Conservation (phyloP, 352 stramenopile species). For the Phytophthora macrochlamydospora region DNA sequence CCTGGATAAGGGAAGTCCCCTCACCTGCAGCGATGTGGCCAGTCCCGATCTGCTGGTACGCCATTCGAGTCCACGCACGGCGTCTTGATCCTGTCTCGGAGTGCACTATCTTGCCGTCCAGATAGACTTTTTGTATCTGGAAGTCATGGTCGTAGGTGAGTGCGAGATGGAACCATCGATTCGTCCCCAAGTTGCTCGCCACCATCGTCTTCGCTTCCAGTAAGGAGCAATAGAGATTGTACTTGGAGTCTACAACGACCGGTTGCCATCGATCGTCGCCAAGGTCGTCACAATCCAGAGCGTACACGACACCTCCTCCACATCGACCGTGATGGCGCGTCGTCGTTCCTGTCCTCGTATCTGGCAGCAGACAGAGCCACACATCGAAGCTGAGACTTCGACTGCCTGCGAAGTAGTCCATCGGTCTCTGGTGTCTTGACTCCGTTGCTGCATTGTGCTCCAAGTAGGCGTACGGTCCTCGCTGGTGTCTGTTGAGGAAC, state of each 20-base stretch:
- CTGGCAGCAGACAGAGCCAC: slow-evolving; percentile 37
- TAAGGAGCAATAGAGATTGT: slow-evolving; percentile 38
- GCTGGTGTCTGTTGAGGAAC: slow-evolving; percentile 7
- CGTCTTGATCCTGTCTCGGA: slow-evolving; percentile 2
- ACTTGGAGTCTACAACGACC: slow-evolving; percentile 27
- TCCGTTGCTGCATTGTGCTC: slow-evolving; percentile 5
- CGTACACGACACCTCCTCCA: slow-evolving; percentile 34
- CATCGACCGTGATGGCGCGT: background rate
- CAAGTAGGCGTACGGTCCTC: slow-evolving; percentile 17
- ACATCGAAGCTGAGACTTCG: slow-evolving; percentile 15
- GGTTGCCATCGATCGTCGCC: slow-evolving; percentile 23
- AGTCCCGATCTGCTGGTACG: slow-evolving; percentile 32
- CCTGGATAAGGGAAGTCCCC: slow-evolving; percentile 5
- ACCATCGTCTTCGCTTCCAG: slow-evolving; percentile 26
- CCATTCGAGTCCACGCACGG: slow-evolving; percentile 15
- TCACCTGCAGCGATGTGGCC: slow-evolving; percentile 25
- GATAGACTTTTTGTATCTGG: slow-evolving; percentile 22
- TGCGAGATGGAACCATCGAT: slow-evolving; percentile 42
- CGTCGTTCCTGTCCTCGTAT: slow-evolving; percentile 3
- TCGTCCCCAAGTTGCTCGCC: slow-evolving; percentile 16
- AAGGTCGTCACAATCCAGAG: slow-evolving; percentile 9
- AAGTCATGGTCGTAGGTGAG: slow-evolving; percentile 26
- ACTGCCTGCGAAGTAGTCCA: slow-evolving; percentile 8
- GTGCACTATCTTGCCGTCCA: slow-evolving; percentile 22
- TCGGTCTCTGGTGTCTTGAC: slow-evolving; percentile 13